These are phyloP conservation scores for Nicotiana benthamiana DNA, from an alignment of 257 asterid genomes.

Conservation along the genomic window DNA sequence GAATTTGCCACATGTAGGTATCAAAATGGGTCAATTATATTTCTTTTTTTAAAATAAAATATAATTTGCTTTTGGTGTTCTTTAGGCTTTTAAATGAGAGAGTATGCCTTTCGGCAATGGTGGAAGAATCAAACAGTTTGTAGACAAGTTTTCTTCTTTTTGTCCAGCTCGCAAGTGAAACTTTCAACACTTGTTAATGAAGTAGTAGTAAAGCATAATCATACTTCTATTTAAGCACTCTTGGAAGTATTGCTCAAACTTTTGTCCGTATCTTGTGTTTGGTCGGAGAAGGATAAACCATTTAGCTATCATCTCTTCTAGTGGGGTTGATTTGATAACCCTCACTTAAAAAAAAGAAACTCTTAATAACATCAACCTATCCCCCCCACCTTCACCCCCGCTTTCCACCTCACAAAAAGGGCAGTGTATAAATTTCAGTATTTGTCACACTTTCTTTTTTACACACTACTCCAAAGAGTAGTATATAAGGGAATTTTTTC, in stretches of 20 bases:
- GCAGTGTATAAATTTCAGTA: background rate
- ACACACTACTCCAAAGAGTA: no score
- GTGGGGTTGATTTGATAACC: conserved; percentile 10
- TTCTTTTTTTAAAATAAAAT: background rate
- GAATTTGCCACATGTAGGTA: background rate
- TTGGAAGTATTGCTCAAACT: background rate
- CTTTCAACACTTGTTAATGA: conserved; percentile 24
- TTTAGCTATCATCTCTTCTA: conserved; percentile 13
- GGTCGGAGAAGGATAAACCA: conserved; percentile 3
- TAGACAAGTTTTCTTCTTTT: background rate
- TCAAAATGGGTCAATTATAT: background rate
- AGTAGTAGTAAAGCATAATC: background rate
- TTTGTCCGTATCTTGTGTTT: conserved; percentile 3
- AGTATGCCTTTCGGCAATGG: conserved; percentile 37
- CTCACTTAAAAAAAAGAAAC: background rate
- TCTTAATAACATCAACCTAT: background rate
- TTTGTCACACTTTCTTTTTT: no score
- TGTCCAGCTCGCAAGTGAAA: background rate
- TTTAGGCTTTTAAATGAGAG: conserved; percentile 10
- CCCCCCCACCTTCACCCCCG: background rate
- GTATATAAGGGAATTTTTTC: no score
- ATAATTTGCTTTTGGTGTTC: background rate
- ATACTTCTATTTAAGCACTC: conserved; percentile 3
- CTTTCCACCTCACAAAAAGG: background rate
- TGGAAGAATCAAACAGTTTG: conserved; percentile 11